Conservation (phyloP, 139 green algal species). For the Chloropicon primus region DNA sequence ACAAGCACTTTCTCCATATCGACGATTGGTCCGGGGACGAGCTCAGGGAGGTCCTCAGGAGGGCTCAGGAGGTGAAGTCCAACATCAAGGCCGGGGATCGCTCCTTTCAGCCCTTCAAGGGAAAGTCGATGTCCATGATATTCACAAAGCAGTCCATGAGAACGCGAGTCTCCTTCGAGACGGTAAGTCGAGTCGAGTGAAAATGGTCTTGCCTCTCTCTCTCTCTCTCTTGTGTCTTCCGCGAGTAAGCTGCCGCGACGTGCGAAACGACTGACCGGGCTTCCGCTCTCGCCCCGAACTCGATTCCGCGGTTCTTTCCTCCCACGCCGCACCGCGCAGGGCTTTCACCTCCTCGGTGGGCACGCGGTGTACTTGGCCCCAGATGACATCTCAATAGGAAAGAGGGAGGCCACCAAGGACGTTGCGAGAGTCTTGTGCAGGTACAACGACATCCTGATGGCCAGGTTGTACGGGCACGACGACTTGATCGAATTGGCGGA, state of each 20-base stretch:
- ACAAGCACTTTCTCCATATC: conserved; percentile 81
- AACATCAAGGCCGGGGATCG: conserved; percentile 58
- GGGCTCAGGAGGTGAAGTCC: conserved; percentile 61
- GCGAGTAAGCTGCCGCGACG: too few relatives aligned
- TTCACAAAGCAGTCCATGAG: conserved; percentile 97
- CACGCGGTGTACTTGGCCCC: conserved; percentile 89
- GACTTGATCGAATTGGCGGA: conserved; percentile 85
- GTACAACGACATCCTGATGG: conserved; percentile 99
- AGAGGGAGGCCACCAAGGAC: conserved; percentile 89
- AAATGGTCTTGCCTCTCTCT: too few relatives aligned
- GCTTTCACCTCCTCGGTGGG: conserved; percentile 83
- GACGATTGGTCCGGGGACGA: conserved; percentile 87
- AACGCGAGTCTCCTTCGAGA: conserved; percentile 95
- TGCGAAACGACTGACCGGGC: too few relatives aligned
- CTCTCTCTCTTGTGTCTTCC: too few relatives aligned
- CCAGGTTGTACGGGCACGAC: conserved; percentile 85
- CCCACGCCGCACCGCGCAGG: conserved; percentile 29
- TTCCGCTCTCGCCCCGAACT: too few relatives aligned
- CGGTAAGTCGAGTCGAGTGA: conserved; percentile 28
- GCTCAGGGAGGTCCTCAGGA: conserved; percentile 69
- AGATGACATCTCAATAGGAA: conserved; percentile 88
- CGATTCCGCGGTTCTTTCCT: neutral
- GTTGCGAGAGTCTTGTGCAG: conserved; percentile 78
- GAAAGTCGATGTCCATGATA: conserved; percentile 93
- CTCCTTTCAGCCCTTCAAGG: conserved; percentile 76